phyloP scores from a whole-genome alignment of 352 stramenopile genomes.

The Globisporangium recalcitrans region DNA sequence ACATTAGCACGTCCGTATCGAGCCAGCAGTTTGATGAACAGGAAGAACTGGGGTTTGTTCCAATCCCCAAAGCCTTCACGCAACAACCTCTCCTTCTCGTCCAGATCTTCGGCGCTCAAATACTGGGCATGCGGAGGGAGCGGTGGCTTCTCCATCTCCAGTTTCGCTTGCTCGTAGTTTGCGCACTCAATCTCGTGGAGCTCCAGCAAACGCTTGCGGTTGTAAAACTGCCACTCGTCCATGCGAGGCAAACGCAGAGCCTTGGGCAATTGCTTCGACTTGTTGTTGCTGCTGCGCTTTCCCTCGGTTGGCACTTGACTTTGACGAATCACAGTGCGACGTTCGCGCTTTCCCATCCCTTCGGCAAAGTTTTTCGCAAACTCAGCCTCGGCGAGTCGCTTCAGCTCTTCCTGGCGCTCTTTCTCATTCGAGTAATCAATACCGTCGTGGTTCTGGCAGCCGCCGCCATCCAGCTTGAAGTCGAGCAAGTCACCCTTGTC shows the following conservation, averaged over 20 bases:
- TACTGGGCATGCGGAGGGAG: constrained; percentile 70
- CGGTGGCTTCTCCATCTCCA: constrained; percentile 69
- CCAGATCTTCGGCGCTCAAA: constrained; percentile 77
- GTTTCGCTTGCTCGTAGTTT: constrained; percentile 76
- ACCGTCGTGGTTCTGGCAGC: constrained; percentile 94
- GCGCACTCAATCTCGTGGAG: constrained; percentile 79
- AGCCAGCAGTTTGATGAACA: constrained; percentile 81
- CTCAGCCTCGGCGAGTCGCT: constrained; percentile 78
- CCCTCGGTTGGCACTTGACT: constrained; percentile 36
- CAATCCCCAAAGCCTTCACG: constrained; percentile 78
- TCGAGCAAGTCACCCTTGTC: constrained; percentile 86
- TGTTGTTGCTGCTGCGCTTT: constrained; percentile 43
- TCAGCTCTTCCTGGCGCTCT: constrained; percentile 80
- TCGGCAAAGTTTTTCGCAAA: constrained; percentile 73
- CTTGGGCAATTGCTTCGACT: constrained; percentile 79
- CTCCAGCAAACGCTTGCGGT: constrained; percentile 69
- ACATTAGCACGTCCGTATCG: constrained; percentile 75
- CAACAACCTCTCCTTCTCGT: constrained; percentile 92
- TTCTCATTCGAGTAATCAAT: constrained; percentile 95
- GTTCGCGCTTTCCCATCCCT: constrained; percentile 81
- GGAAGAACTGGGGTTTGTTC: constrained; percentile 86
- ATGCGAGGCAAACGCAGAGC: constrained; percentile 73
- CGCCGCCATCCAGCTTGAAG: constrained; percentile 92
- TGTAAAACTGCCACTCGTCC: constrained; percentile 89
- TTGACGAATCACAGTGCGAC: constrained; percentile 70